Base-by-base conservation (phyloP, 2,329 filamentous ascomycete genomes). In the Alternaria longipes region DNA sequence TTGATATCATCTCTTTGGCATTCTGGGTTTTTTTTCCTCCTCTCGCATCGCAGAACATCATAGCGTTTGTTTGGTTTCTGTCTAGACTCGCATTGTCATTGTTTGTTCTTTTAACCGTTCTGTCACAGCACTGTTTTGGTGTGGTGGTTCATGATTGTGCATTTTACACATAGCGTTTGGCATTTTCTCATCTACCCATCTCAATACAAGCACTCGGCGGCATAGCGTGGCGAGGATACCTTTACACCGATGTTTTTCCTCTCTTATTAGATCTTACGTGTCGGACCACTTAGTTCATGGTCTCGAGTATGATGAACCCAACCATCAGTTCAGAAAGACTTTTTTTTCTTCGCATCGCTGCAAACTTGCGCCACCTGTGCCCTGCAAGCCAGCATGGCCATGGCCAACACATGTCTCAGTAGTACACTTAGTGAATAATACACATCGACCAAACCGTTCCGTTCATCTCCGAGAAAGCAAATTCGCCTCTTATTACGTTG, bases 181-280 rank as follows among this genome's bases (percentile, higher is more conserved):
- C 58, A 57, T 52, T 56, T 59, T 65, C 44, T 36, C 40, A 47
- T 53, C 58, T 41, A 54, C 54, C 59, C 56, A 46, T 54, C 59
- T 54, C 55, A 58, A 55, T 46, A 64, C 46, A 50, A 50, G 46
- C 46, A 50, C 46, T 12, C 32, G 24, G 45, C 54, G 56, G 69
- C 69, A 70, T 70, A 70, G 67, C 66, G 64, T 69, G 66, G 69
- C 59, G 63, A 67, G 67, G 64, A 66, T 64, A 64, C 54, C 56
- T 58, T 54, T 60, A 62, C 52, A 58, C 55, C 34, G 20, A 55
- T 54, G 20, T 62, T 68, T 40, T 40, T 18, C 36, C n/a, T 20
- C 59, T 51, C 32, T 5, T 26, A 32, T 59, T 59, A 60, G 42
- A 38, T 40, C 3, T 36, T 53, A 53, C 50, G 38, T 28, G n/a